Evolutionary conservation across 768 basidiomycete species (phyloP).

Genomic region (Leccinum imitatum): DNA sequence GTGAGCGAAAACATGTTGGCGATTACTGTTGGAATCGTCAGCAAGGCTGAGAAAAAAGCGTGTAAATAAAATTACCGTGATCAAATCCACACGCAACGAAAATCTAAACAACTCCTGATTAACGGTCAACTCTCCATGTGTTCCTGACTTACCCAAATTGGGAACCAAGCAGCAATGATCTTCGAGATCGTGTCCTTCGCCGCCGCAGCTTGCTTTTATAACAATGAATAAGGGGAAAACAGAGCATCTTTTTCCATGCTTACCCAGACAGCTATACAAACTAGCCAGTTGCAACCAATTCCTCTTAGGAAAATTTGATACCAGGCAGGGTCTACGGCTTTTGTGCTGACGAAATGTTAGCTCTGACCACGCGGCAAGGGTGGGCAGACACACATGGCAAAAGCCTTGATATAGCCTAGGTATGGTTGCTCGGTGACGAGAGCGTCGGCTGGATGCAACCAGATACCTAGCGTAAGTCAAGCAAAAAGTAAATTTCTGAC

Average conservation of each 20-base stretch:
- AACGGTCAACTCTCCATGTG: neutral
- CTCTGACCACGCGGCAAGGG: neutral
- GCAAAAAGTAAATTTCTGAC: conserved; percentile 18
- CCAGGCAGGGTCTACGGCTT: conserved; percentile 66
- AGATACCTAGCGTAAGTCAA: neutral
- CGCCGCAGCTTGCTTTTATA: conserved; percentile 61
- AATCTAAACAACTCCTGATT: conserved; percentile 37
- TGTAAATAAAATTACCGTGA: conserved; percentile 48
- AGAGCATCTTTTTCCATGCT: conserved; percentile 20
- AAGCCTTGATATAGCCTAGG: conserved; percentile 46
- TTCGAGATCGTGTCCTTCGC: conserved; percentile 71
- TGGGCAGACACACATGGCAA: conserved; percentile 54
- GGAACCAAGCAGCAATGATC: conserved; percentile 68
- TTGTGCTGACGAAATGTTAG: conserved; percentile 42
- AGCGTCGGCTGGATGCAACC: conserved; percentile 47
- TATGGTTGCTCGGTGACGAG: conserved; percentile 62
- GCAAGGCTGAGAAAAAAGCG: neutral
- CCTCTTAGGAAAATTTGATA: conserved; percentile 72
- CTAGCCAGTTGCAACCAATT: conserved; percentile 78
- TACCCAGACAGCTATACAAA: conserved; percentile 73
- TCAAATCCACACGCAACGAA: conserved; percentile 73
- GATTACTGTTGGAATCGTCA: conserved; percentile 42
- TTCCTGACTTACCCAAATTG: conserved; percentile 59
- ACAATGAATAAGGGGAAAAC: neutral
- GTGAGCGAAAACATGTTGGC: conserved; percentile 80